Conservation (phyloP, 805 yeast species). For the Metschnikowia lunata region DNA sequence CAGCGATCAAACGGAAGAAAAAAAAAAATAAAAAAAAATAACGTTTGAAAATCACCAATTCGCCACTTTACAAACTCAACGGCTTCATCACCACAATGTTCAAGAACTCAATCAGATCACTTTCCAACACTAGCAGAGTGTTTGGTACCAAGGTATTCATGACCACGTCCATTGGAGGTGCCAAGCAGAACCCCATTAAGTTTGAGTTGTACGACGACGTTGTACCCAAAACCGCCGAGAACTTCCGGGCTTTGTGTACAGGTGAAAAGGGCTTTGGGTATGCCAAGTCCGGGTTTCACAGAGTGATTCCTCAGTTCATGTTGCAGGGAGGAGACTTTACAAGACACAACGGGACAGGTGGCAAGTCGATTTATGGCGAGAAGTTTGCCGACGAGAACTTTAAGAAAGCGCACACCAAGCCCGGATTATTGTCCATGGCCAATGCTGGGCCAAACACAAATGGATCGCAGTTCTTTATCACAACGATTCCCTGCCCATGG, state of each 20-base stretch:
- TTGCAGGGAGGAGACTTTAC: conserved; percentile 85
- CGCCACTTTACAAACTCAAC: not conserved
- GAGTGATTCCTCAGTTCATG: conserved; percentile 70
- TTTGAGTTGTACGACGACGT: conserved; percentile 64
- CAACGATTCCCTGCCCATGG: conserved; percentile 89
- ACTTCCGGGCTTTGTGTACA: conserved; percentile 72
- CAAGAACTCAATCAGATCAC: conserved; percentile 36
- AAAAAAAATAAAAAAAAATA: too few species aligned
- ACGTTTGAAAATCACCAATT: not conserved
- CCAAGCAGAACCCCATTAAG: conserved; percentile 19
- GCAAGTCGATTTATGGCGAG: conserved; percentile 75
- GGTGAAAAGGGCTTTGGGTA: conserved; percentile 39
- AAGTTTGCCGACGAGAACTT: conserved; percentile 78
- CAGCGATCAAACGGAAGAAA: not conserved
- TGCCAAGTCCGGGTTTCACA: conserved; percentile 68
- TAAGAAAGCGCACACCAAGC: conserved; percentile 61
- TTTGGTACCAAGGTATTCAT: conserved; percentile 53
- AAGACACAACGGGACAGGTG: conserved; percentile 67
- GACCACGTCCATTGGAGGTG: conserved; percentile 46
- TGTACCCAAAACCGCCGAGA: conserved; percentile 84
- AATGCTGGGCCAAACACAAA: conserved; percentile 75
- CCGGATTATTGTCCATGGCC: conserved; percentile 66
- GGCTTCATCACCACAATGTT: conserved; percentile 1
- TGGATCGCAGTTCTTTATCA: conserved; percentile 93
- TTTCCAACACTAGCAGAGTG: conserved; percentile 44